Evolutionary conservation across 768 basidiomycete species (phyloP).

Genomic region (Leccinum arenicola): DNA sequence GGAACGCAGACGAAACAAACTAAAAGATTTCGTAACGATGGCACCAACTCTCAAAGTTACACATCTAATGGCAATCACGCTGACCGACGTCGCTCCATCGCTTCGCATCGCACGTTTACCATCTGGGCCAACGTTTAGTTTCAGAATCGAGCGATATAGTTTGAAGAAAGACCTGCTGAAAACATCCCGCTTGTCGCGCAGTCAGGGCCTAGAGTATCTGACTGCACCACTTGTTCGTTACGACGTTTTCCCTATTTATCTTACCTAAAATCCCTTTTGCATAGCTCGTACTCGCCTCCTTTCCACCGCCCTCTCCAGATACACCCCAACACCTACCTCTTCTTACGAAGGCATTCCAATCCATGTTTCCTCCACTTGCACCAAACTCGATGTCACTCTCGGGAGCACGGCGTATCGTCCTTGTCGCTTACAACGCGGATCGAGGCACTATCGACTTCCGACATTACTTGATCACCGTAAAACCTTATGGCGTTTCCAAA

Average conservation of each 20-base stretch:
- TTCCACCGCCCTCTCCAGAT: conserved; percentile 67
- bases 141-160: conserved; percentile 90
- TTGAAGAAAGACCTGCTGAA: conserved; percentile 81
- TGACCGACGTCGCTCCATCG: conserved; percentile 82
- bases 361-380: conserved; percentile 90
- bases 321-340: conserved; percentile 85
- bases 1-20: conserved; percentile 88
- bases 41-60: conserved; percentile 89
- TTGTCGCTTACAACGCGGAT: conserved; percentile 86
- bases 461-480: conserved; percentile 93
- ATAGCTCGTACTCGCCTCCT: conserved; percentile 86
- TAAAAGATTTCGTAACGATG: conserved; percentile 92
- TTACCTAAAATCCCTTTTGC: background rate
- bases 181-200: conserved; percentile 61
- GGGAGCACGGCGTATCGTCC: conserved; percentile 90
- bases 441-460: conserved; percentile 87
- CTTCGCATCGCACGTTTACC: conserved; percentile 85
- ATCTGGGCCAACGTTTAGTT: conserved; percentile 89
- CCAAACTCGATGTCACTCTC: conserved; percentile 78
- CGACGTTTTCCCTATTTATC: background rate
- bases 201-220: conserved; percentile 85
- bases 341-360: conserved; percentile 94
- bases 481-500: conserved; percentile 90
- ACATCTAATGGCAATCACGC: conserved; percentile 88
- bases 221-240: conserved; percentile 82